These are phyloP conservation scores for Andrographis paniculata DNA, from an alignment of 305 asterid species.

Conservation along the genomic window DNA sequence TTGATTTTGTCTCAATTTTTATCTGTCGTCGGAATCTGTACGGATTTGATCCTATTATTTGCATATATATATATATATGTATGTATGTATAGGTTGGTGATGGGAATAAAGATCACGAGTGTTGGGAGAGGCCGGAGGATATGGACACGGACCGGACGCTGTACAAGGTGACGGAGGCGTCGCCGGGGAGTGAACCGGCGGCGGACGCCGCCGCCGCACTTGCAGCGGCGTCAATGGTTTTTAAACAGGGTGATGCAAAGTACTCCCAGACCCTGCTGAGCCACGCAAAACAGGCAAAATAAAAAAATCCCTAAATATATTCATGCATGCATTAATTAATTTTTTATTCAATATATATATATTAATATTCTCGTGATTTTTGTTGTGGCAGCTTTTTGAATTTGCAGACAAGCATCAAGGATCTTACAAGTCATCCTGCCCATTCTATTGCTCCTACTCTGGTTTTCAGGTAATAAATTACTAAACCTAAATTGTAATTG, in stretches of 20 bases:
- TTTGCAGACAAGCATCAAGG: slow-evolving; percentile 71
- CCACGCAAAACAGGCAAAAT: slow-evolving; percentile 38
- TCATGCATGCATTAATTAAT: background rate
- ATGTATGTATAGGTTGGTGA: slow-evolving; percentile 52
- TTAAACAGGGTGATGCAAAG: slow-evolving; percentile 54
- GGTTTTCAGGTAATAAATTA: slow-evolving; percentile 54
- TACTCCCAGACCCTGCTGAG: slow-evolving; percentile 44
- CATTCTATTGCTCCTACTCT: slow-evolving; percentile 78
- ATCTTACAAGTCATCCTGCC: slow-evolving; percentile 72
- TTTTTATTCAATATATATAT: background rate
- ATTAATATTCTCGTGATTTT: background rate
- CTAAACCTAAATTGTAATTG: background rate
- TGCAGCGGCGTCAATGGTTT: slow-evolving; percentile 77
- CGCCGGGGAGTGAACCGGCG: slow-evolving; percentile 90
- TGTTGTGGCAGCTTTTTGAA: slow-evolving; percentile 49
- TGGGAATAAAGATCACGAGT: slow-evolving; percentile 57
- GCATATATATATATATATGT: too few relatives aligned
- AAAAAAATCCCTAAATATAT: too few relatives aligned
- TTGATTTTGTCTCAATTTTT: too few relatives aligned
- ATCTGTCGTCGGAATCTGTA: too few relatives aligned
- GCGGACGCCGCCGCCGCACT: slow-evolving; percentile 88
- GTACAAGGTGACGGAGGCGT: slow-evolving; percentile 40
- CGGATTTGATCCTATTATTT: too few relatives aligned
- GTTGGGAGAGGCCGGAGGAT: slow-evolving; percentile 92
- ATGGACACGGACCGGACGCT: slow-evolving; percentile 74